phyloP scores from a whole-genome alignment of 306 rosid species.

The Ceratonia siliqua region DNA sequence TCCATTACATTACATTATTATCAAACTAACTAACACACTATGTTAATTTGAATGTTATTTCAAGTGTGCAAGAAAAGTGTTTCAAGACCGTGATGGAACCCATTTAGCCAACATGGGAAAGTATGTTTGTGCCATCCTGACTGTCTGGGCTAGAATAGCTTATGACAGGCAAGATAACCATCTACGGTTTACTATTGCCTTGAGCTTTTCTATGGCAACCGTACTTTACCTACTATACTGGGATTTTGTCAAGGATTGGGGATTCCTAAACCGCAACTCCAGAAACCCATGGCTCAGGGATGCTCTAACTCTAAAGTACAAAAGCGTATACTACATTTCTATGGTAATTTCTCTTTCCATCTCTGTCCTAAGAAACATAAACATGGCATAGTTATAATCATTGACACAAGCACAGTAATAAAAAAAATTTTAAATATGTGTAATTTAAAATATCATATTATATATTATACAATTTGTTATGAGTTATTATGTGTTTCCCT shows the following conservation, averaged over 20 bases:
- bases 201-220: slow-evolving; percentile 77
- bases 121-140: slow-evolving; percentile 92
- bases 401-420: too few relatives aligned
- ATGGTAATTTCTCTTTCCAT: slow-evolving; percentile 47
- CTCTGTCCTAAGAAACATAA: too few relatives aligned
- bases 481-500: too few relatives aligned
- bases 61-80: slow-evolving; percentile 89
- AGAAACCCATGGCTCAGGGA: slow-evolving; percentile 78
- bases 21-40: slow-evolving; percentile 30
- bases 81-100: slow-evolving; percentile 54
- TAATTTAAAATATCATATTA: too few relatives aligned
- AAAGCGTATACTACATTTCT: slow-evolving; percentile 71
- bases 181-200: slow-evolving; percentile 58
- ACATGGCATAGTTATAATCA: too few relatives aligned
- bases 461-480: too few relatives aligned
- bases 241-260: slow-evolving; percentile 97
- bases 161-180: slow-evolving; percentile 41
- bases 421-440: too few relatives aligned
- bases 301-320: slow-evolving; percentile 73
- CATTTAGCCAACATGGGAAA: slow-evolving; percentile 95
- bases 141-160: slow-evolving; percentile 74
- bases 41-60: slow-evolving; percentile 21
- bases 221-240: slow-evolving; percentile 83
- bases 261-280: slow-evolving; percentile 65
- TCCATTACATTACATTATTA: neutral